These are phyloP conservation scores for Melanogaster broomeanus DNA, from an alignment of 768 basidiomycete genomes.

Conservation along the genomic window DNA sequence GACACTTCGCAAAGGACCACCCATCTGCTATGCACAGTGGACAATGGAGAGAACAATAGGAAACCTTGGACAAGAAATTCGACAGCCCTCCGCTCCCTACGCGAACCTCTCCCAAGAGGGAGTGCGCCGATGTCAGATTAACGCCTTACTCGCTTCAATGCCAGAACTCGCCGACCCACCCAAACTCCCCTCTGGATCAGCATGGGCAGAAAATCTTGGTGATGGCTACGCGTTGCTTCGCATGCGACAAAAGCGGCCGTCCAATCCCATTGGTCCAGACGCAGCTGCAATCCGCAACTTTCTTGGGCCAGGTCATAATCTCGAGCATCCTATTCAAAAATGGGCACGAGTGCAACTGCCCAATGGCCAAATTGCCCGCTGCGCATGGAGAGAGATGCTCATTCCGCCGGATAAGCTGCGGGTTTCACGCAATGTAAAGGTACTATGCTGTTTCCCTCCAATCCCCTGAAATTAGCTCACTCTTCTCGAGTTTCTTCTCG, in stretches of 20 bases:
- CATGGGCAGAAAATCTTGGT: constrained; percentile 13
- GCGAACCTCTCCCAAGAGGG: constrained; percentile 29
- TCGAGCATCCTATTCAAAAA: background rate
- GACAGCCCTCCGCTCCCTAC: constrained; percentile 24
- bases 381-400: background rate
- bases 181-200: background rate
- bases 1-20: no score
- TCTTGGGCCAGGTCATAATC: background rate
- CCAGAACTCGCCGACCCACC: background rate
- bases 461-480: background rate
- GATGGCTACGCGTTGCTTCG: constrained; percentile 14
- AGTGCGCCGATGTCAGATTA: constrained; percentile 19
- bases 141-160: constrained; percentile 5
- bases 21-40: no score
- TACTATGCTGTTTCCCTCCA: background rate
- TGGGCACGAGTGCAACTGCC: constrained; percentile 23
- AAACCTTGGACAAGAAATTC: no score
- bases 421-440: background rate
- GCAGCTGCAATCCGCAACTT: background rate
- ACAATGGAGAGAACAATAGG: no score
- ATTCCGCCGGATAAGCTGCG: background rate
- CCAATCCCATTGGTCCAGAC: background rate
- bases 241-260: background rate
- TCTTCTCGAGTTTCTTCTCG: background rate
- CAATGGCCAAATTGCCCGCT: constrained; percentile 20